Base-by-base conservation (phyloP, 495 filamentous ascomycete genomes). In the Penicillium argentinense region DNA sequence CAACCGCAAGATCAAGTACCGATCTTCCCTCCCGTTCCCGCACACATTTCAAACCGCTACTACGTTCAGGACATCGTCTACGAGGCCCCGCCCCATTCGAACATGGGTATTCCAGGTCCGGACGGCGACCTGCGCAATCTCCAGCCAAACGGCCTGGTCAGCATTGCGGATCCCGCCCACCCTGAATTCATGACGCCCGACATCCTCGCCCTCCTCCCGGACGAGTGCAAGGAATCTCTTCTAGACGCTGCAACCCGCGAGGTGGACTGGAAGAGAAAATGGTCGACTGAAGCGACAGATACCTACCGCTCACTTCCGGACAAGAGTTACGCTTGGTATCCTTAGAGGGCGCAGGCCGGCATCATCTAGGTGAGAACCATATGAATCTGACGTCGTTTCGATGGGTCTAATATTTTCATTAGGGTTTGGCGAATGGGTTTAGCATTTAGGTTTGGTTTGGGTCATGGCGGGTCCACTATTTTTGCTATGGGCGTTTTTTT, bases 21-120 rank as follows among this genome's bases (percentile, higher is more conserved):
- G 26, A 72, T 77, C 21, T 92, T 93, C 61, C 68, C 83, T 3
- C 71, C 79, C 7, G 68, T 95, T 17, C 77, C 86, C 5, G 67
- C 80, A 1, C 68, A 81, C 47, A 74, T 89, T 39, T 75, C 84
- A 9, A 80, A 84, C 40, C 91, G 89, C 57, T 92, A 86, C 67
- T 73, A 86, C 43, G 76, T 95, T 48, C 69, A 83, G 14, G 91
- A 96, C 56, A 83, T 83, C 8, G 67, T 81, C 57, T 82, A 79
- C 57, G 80, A 83, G 55, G 72, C 76, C 6, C 83, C 89, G 1
- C 71, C 71, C 57, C 56, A 77, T 59, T 66, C 82, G 4, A 72
- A 73, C 33, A 63, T 83, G 42, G 82, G 82, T 22, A 60, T 83
- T 33, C 85, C 85, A 3, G 85, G 85, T 11, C 83, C 83, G 5